Percentiles rank a stretch among this genome's conserved stretches.
Conservation (phyloP, 2,329 filamentous ascomycete species). For the Talaromyces atroroseus region DNA sequence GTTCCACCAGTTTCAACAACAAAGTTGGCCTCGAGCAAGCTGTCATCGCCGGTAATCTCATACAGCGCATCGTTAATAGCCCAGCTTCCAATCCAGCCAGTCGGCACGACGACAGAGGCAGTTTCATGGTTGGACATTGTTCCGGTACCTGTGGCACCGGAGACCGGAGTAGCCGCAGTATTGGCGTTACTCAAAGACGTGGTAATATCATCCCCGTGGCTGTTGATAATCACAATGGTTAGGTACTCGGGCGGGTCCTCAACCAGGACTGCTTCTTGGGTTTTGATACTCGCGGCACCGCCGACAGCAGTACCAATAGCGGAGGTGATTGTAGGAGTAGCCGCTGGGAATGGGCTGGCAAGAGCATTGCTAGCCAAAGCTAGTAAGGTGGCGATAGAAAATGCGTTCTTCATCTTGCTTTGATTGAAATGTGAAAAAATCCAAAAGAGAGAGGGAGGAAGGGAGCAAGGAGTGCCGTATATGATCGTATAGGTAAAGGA, state of each 20-base stretch:
- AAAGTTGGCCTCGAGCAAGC: conserved; percentile 12
- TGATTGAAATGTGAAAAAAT: too few species aligned
- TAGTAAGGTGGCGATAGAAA: too few species aligned
- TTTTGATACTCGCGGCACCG: too few species aligned
- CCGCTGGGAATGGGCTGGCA: too few species aligned
- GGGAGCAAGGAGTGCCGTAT: not conserved
- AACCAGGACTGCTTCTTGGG: too few species aligned
- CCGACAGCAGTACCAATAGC: too few species aligned
- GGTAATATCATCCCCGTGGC: not conserved
- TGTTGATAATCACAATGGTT: not conserved
- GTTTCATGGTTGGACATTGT: conserved; percentile 8
- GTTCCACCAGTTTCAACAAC: not conserved
- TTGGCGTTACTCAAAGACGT: not conserved
- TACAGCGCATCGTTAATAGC: conserved; percentile 9
- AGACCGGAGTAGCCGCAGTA: not conserved
- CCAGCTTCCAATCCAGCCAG: conserved; percentile 11
- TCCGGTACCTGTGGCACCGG: not conserved
- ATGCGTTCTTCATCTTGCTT: too few species aligned
- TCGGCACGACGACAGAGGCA: conserved; percentile 5
- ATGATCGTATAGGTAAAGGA: not conserved
- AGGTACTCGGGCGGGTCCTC: not conserved
- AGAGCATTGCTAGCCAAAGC: too few species aligned
- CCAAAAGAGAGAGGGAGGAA: too few species aligned
- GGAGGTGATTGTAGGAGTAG: too few species aligned
- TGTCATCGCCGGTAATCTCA: conserved; percentile 7